Evolutionary conservation across 352 stramenopile genomes (phyloP).

Genomic region (Phytopythium aichiense): DNA sequence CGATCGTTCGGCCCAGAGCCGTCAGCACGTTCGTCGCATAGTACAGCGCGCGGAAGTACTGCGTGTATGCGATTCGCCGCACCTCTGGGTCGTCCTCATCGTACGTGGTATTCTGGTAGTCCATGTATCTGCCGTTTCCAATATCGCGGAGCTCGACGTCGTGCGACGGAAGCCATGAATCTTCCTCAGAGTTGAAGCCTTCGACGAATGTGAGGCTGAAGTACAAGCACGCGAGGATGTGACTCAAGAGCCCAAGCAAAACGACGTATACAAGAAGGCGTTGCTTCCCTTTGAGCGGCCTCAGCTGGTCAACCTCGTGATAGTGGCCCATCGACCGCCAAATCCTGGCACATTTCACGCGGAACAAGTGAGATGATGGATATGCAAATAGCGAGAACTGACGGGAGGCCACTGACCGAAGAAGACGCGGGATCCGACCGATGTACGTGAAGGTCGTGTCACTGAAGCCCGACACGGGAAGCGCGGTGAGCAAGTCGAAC

Average conservation of each 20-base stretch:
- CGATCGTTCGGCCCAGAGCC: slow-evolving; percentile 29
- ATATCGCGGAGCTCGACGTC: slow-evolving; percentile 21
- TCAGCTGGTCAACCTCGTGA: slow-evolving; percentile 21
- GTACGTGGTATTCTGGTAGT: slow-evolving; percentile 9
- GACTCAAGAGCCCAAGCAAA: slow-evolving; percentile 23
- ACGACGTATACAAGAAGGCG: slow-evolving; percentile 16
- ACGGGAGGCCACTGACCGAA: slow-evolving; percentile 9
- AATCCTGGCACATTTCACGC: slow-evolving; percentile 9
- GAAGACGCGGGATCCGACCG: slow-evolving; percentile 12
- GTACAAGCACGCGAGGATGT: slow-evolving; percentile 28
- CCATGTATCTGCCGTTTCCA: slow-evolving; percentile 1
- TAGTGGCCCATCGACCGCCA: slow-evolving; percentile 27
- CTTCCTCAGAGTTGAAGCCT: slow-evolving; percentile 19
- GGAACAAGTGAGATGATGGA: not conserved
- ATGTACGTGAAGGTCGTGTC: slow-evolving; percentile 8
- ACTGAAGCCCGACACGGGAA: slow-evolving; percentile 32
- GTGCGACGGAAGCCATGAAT: slow-evolving; percentile 20
- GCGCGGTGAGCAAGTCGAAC: slow-evolving; percentile 25
- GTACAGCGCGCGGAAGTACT: slow-evolving; percentile 45
- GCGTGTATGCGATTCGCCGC: slow-evolving; percentile 13
- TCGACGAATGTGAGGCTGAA: slow-evolving; percentile 27
- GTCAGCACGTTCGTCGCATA: slow-evolving; percentile 37
- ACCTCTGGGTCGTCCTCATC: slow-evolving; percentile 7
- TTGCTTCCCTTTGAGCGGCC: slow-evolving; percentile 12
- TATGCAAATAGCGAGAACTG: not conserved